A percentile compares a stretch with the other conserved stretches of the same genome.
phyloP scores from a whole-genome alignment of 1,139 yeast genomes.

The Taphrina populina region DNA sequence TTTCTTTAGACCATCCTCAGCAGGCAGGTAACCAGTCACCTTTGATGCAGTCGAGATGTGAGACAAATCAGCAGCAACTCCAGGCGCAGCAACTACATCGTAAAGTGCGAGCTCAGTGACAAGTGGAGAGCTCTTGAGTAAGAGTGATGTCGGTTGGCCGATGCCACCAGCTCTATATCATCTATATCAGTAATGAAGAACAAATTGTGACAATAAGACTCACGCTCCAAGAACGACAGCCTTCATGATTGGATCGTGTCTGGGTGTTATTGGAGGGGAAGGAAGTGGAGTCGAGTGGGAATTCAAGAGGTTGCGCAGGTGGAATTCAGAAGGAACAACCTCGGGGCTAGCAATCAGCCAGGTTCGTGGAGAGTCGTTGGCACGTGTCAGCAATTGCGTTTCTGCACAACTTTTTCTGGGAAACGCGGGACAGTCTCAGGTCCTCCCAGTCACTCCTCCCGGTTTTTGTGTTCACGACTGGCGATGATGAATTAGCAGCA shows the following conservation, averaged over 20 bases:
- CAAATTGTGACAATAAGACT: neutral
- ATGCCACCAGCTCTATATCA: conserved; percentile 8
- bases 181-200: neutral
- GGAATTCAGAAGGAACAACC: too few species aligned
- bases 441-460: conserved; percentile 21
- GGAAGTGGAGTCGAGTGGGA: too few species aligned
- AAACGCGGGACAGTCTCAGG: too few species aligned
- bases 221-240: conserved; percentile 32
- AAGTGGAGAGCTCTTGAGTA: conserved; percentile 81
- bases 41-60: conserved; percentile 65
- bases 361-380: too few species aligned
- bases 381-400: too few species aligned
- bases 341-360: too few species aligned
- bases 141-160: conserved; percentile 50
- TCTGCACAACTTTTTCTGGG: too few species aligned
- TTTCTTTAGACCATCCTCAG: conserved; percentile 60
- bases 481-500: too few species aligned
- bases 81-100: conserved; percentile 92
- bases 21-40: conserved; percentile 76
- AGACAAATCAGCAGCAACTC: conserved; percentile 86
- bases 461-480: too few species aligned
- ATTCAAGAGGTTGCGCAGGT: too few species aligned
- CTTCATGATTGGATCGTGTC: conserved; percentile 30
- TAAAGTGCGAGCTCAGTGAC: conserved; percentile 82
- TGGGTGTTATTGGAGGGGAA: too few species aligned